Percentiles rank a stretch among this genome's conserved stretches.
phyloP scores from a whole-genome alignment of 2,329 filamentous ascomycete species.

The Colletotrichum musae region DNA sequence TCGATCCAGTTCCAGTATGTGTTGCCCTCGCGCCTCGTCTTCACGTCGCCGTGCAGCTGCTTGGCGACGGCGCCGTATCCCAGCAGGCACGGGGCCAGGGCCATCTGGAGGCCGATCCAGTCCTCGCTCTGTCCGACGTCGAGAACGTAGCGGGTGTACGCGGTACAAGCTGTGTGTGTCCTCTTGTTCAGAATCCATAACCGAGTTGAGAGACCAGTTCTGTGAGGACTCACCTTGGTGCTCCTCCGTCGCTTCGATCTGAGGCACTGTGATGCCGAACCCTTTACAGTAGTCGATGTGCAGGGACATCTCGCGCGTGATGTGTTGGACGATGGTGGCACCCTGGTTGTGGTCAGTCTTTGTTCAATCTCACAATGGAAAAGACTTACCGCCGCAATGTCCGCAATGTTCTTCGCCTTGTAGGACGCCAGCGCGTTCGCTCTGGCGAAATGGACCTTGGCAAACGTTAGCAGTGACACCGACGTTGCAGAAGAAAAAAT shows the following conservation, averaged over 20 bases:
- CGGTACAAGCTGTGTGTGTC: conserved; percentile 74
- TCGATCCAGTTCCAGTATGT: conserved; percentile 92
- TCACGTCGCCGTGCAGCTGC: conserved; percentile 75
- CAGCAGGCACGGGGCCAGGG: conserved; percentile 89
- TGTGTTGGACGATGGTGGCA: conserved; percentile 80
- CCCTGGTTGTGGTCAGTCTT: conserved; percentile 57
- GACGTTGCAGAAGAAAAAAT: too few relatives aligned
- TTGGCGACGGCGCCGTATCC: conserved; percentile 87
- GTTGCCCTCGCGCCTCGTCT: conserved; percentile 76
- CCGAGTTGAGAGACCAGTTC: too few relatives aligned
- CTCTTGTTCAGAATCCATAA: conserved; percentile 24
- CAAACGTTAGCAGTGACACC: not conserved
- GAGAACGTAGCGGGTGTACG: conserved; percentile 88
- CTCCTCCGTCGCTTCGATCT: conserved; percentile 83
- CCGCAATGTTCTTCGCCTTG: conserved; percentile 81
- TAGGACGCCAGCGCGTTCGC: conserved; percentile 89
- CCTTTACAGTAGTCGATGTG: conserved; percentile 86
- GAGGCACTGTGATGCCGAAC: conserved; percentile 81
- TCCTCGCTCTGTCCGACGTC: conserved; percentile 91
- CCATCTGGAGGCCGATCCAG: conserved; percentile 88
- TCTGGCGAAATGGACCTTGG: conserved; percentile 85
- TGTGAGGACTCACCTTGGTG: conserved; percentile 71
- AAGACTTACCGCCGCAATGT: conserved; percentile 76
- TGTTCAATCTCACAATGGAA: conserved; percentile 41
- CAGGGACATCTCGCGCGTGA: conserved; percentile 83